phyloP scores from a whole-genome alignment of 495 filamentous ascomycete genomes.

The Trichoderma asperelloides region DNA sequence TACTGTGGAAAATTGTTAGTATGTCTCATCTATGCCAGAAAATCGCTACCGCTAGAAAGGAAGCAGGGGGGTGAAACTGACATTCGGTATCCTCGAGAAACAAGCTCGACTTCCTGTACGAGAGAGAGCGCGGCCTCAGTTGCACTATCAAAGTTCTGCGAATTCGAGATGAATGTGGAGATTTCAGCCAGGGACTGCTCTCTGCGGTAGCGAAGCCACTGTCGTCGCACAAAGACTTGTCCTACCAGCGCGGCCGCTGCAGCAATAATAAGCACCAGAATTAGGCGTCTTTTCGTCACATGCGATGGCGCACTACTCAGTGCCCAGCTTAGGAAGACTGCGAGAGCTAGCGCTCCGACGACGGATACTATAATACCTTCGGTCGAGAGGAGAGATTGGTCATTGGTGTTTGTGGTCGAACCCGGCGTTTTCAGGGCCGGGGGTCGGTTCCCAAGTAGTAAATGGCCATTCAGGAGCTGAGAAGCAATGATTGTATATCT shows the following conservation, averaged over 20 bases:
- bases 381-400: conserved; percentile 18
- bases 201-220: conserved; percentile 77
- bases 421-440: conserved; percentile 15
- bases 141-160: conserved; percentile 77
- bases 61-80: conserved; percentile 32
- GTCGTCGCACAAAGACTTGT: conserved; percentile 67
- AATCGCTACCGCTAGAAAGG: not conserved
- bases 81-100: conserved; percentile 90
- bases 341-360: conserved; percentile 57
- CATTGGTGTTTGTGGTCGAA: not conserved
- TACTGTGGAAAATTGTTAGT: conserved; percentile 48
- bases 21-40: not conserved
- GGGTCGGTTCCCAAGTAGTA: conserved; percentile 20
- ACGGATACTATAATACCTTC: conserved; percentile 38
- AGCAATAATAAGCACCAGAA: conserved; percentile 49
- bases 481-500: conserved; percentile 93
- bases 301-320: conserved; percentile 35
- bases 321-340: conserved; percentile 65
- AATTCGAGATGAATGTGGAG: conserved; percentile 60
- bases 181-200: conserved; percentile 68
- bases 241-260: conserved; percentile 46
- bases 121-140: conserved; percentile 72
- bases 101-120: conserved; percentile 93
- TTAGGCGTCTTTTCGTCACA: conserved; percentile 45
- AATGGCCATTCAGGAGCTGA: conserved; percentile 70